phyloP scores from a whole-genome alignment of 345 rosid genomes.

The Hypericum perforatum region DNA sequence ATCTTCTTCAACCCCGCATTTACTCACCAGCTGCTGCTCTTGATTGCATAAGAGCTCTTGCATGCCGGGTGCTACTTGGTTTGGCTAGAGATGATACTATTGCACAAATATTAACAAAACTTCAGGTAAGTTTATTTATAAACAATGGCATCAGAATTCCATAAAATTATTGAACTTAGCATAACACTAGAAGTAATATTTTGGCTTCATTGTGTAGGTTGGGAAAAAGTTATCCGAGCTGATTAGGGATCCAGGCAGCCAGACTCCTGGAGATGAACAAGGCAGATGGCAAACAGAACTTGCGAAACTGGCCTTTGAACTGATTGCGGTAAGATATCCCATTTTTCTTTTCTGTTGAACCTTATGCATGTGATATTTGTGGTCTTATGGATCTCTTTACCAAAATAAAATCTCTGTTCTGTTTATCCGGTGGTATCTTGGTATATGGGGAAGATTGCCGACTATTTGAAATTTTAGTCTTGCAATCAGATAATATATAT shows the following conservation, averaged over 20 bases:
- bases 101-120: constrained; percentile 96
- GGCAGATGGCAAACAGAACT: constrained; percentile 95
- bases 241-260: constrained; percentile 84
- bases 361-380: too few relatives aligned
- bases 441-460: too few relatives aligned
- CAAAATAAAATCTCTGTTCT: too few relatives aligned
- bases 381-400: neutral
- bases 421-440: too few relatives aligned
- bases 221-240: constrained; percentile 94
- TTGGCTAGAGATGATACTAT: constrained; percentile 93
- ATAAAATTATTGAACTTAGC: too few relatives aligned
- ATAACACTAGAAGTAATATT: too few relatives aligned
- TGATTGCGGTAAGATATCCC: constrained; percentile 53
- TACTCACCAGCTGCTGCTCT: constrained; percentile 84
- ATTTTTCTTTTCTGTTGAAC: constrained; percentile 7
- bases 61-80: constrained; percentile 94
- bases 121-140: constrained; percentile 45
- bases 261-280: constrained; percentile 70
- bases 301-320: constrained; percentile 90
- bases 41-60: constrained; percentile 90
- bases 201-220: constrained; percentile 34
- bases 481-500: too few relatives aligned
- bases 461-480: too few relatives aligned
- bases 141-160: too few relatives aligned
- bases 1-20: constrained; percentile 86